phyloP scores from a whole-genome alignment of 306 rosid species.

The Cicer chorassanicum region DNA sequence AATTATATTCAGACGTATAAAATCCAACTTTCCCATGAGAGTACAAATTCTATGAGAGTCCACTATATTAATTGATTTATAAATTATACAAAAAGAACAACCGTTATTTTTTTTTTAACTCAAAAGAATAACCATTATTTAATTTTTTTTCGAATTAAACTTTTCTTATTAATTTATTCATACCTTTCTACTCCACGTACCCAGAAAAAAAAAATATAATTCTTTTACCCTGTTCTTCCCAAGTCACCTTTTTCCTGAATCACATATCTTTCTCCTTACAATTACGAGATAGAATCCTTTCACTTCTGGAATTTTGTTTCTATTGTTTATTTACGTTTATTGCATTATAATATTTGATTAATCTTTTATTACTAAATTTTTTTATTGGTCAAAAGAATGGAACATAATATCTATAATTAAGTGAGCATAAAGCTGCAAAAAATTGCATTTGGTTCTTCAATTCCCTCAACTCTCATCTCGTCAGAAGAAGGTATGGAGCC shows the following conservation, averaged over 20 bases:
- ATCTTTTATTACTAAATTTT: neutral
- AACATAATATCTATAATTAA: neutral
- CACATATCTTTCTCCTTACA: slow-evolving; percentile 32
- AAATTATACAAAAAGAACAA: no score
- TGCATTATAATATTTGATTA: neutral
- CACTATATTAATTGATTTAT: no score
- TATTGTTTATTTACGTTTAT: slow-evolving; percentile 33
- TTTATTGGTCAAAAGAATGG: slow-evolving; percentile 10
- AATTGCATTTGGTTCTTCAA: neutral
- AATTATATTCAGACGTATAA: no score
- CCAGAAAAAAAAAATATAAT: neutral
- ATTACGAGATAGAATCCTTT: slow-evolving; percentile 49
- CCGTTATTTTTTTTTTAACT: no score
- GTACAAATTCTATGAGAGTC: no score
- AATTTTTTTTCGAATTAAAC: slow-evolving; percentile 39
- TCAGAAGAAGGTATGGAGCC: slow-evolving; percentile 24
- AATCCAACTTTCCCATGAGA: no score
- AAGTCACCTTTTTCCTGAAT: slow-evolving; percentile 44
- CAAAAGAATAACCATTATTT: neutral
- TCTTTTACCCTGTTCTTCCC: slow-evolving; percentile 27
- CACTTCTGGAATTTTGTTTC: slow-evolving; percentile 52
- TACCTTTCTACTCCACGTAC: slow-evolving; percentile 23
- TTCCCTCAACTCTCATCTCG: neutral
- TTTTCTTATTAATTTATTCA: slow-evolving; percentile 50
- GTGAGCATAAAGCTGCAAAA: slow-evolving; percentile 34